These are phyloP conservation scores for Thermochaetoides thermophila DNA, from an alignment of 495 filamentous ascomycete species.

Conservation along the genomic window DNA sequence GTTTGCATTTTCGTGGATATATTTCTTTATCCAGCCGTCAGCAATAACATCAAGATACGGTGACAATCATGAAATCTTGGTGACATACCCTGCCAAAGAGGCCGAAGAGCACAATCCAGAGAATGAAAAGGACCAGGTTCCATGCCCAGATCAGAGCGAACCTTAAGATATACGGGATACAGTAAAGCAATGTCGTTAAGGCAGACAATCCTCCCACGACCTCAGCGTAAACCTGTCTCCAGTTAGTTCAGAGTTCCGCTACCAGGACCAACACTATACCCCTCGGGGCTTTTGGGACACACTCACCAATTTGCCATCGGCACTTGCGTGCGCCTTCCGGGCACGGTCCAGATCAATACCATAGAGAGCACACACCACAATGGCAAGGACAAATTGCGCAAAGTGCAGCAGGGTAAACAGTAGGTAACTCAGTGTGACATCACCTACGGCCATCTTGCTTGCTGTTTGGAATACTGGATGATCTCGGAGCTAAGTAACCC, in stretches of 20 bases:
- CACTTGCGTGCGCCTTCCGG: constrained; percentile 29
- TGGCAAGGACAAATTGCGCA: constrained; percentile 55
- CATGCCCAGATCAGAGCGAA: constrained; percentile 43
- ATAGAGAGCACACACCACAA: constrained; percentile 69
- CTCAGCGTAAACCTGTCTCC: constrained; percentile 48
- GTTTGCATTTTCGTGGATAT: constrained; percentile 50
- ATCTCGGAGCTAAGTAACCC: too few species aligned
- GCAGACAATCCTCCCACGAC: constrained; percentile 47
- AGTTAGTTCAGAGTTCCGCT: too few species aligned
- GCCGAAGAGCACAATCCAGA: constrained; percentile 72
- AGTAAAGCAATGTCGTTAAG: constrained; percentile 44
- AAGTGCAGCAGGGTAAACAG: constrained; percentile 44
- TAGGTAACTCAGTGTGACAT: constrained; percentile 24
- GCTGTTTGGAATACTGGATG: too few species aligned
- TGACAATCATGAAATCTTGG: too few species aligned
- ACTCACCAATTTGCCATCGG: constrained; percentile 53
- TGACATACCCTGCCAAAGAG: constrained; percentile 45
- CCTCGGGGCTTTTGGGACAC: not conserved
- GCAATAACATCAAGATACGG: too few species aligned
- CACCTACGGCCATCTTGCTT: constrained; percentile 22
- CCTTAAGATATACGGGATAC: constrained; percentile 45
- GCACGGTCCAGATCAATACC: constrained; percentile 51
- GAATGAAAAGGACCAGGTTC: constrained; percentile 55
- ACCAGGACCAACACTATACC: not conserved
- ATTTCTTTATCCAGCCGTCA: constrained; percentile 39